Conservation (phyloP, 2,329 filamentous ascomycete genomes). For the Pseudocercospora pini-densiflorae region DNA sequence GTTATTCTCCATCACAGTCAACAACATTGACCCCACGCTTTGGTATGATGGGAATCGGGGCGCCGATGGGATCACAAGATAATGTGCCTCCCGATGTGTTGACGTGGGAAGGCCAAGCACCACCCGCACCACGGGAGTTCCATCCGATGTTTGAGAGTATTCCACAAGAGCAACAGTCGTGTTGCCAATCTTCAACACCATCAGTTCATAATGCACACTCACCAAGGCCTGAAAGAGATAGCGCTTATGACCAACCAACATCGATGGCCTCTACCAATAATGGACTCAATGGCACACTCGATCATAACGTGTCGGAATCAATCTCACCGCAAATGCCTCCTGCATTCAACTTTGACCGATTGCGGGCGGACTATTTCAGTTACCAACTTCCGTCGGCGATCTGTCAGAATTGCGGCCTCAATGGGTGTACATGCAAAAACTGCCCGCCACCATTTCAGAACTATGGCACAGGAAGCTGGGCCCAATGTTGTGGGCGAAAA, state of each 20-base stretch:
- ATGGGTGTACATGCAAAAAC: slow-evolving; percentile 40
- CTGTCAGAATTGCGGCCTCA: slow-evolving; percentile 41
- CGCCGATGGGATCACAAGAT: slow-evolving; percentile 30
- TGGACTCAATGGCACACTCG: not conserved
- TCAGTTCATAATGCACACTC: slow-evolving; percentile 19
- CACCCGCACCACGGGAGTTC: slow-evolving; percentile 31
- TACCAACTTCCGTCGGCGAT: slow-evolving; percentile 40
- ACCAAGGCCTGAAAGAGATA: slow-evolving; percentile 12
- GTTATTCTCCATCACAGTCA: slow-evolving; percentile 19
- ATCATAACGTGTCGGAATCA: slow-evolving; percentile 12
- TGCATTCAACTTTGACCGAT: slow-evolving; percentile 34
- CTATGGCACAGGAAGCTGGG: slow-evolving; percentile 37
- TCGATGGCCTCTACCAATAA: slow-evolving; percentile 11
- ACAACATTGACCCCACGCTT: slow-evolving; percentile 34
- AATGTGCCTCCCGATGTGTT: slow-evolving; percentile 29
- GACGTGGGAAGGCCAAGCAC: slow-evolving; percentile 34
- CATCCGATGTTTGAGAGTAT: slow-evolving; percentile 21
- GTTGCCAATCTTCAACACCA: slow-evolving; percentile 33
- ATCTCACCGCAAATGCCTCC: slow-evolving; percentile 18
- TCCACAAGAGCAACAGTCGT: slow-evolving; percentile 27
- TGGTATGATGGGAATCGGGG: slow-evolving; percentile 39
- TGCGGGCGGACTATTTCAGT: slow-evolving; percentile 34
- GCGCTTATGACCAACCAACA: slow-evolving; percentile 13
- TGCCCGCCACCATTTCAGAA: slow-evolving; percentile 41
- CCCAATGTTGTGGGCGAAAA: slow-evolving; percentile 40